Base-by-base conservation (phyloP, 192 early-diverging fungal genomes). In the Thoreauomyces humboldtii region DNA sequence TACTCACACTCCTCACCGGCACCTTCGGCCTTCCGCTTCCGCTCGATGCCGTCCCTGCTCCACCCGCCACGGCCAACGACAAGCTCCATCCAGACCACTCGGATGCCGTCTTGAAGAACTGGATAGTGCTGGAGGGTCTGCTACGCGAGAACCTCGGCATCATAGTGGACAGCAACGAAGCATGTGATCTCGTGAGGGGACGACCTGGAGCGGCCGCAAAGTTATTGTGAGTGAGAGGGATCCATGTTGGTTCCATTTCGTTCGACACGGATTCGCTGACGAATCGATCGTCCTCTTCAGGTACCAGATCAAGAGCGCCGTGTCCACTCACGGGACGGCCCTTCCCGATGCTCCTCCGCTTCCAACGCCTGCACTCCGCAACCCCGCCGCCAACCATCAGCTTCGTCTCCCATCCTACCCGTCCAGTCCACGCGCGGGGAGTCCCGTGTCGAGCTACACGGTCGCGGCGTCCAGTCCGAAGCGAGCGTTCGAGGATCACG, bases 41-140 rank as follows among this genome's bases (percentile, higher is more conserved):
- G 17, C 38, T 17, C 38, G 70, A 52, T 9, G 59, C 7, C n/a
- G n/a, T n/a, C n/a, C n/a, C n/a, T n/a, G 19, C 32, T 4, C 50
- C 50, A 5, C 27, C 25, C 25, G 50, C 50, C 9, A 52, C 27
- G 41, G 32, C 22, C 62, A 48, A 38, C 12, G 19, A 31, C 9
- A 46, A 17, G 21, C 37, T 28, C 34, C 35, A 48, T 21, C 46
- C 56, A 19, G 19, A 14, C 28, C 45, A 68, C 9, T 12, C 68
- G 28, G 81, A 83, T n/a, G 71, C 71, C 14, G 36, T 69, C 2
- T 59, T 83, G 27, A 69, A 62, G 15, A 83, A 83, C 64, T 83
- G 69, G 44, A 75, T 61, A 19, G n/a, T 63, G 6, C 25, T 81
- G 1, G 81, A 83, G 65, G 34, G 42, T 5, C 65, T 65, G 15